These are phyloP conservation scores for Spizellomyces sp. DNA, from an alignment of 192 early-diverging fungal genomes.

Conservation along the genomic window DNA sequence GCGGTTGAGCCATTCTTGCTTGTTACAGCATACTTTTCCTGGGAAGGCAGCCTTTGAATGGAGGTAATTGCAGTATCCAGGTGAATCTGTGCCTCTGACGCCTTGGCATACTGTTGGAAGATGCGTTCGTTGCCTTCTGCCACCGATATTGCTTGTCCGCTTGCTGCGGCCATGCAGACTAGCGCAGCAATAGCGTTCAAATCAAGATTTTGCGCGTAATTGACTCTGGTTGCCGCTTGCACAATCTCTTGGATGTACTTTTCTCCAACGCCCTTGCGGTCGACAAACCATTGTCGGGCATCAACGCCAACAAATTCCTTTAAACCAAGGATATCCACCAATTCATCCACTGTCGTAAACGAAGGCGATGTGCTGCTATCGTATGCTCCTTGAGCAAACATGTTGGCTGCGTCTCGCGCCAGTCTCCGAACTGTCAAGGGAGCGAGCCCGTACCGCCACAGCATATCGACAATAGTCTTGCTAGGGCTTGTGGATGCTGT, in stretches of 20 bases:
- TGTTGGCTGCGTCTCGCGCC: slow-evolving; percentile 8
- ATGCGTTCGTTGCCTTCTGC: slow-evolving; percentile 27
- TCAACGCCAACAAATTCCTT: neutral
- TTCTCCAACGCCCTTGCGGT: slow-evolving; percentile 13
- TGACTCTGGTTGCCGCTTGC: slow-evolving; percentile 19
- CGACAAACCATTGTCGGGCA: neutral
- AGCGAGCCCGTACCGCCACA: slow-evolving; percentile 25
- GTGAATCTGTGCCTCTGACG: neutral
- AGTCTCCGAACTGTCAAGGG: slow-evolving; percentile 4
- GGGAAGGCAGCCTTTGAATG: neutral
- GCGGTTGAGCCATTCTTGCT: neutral
- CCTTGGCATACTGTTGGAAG: slow-evolving; percentile 10
- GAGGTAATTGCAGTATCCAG: neutral
- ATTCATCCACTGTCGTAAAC: neutral
- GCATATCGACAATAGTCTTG: slow-evolving; percentile 9
- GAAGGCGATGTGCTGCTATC: neutral
- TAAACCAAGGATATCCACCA: neutral
- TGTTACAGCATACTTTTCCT: neutral
- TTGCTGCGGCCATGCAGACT: slow-evolving; percentile 26
- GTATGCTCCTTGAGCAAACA: slow-evolving; percentile 20
- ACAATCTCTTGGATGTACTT: slow-evolving; percentile 23
- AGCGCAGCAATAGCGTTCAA: slow-evolving; percentile 17
- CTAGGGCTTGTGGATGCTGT: slow-evolving; percentile 1
- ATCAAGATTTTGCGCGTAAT: slow-evolving; percentile 26
- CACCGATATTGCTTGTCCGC: slow-evolving; percentile 12